These are phyloP conservation scores for Lichtheimia hyalospora DNA, from an alignment of 371 early-diverging fungal genomes.

Conservation along the genomic window DNA sequence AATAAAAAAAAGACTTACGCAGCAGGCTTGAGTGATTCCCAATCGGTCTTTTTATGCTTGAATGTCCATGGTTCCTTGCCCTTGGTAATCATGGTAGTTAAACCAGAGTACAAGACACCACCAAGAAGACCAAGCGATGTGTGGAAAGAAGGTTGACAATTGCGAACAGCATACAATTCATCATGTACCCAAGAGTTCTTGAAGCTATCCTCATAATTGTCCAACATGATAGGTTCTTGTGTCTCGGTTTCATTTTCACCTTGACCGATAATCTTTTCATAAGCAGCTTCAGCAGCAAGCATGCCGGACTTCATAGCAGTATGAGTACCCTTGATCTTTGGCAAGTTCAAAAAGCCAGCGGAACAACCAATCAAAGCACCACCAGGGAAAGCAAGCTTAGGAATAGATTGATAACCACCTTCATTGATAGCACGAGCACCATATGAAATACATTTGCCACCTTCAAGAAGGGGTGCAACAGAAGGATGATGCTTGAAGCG, in stretches of 20 bases:
- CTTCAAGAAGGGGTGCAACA: conserved; percentile 80
- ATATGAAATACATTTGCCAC: conserved; percentile 91
- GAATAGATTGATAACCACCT: conserved; percentile 93
- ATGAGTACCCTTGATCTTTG: conserved; percentile 99
- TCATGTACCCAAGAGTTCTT: conserved; percentile 92
- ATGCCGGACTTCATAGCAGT: conserved; percentile 98
- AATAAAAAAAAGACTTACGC: conserved; percentile 27
- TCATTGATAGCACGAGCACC: conserved; percentile 97
- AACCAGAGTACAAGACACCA: conserved; percentile 86
- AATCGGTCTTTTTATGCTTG: conserved; percentile 86
- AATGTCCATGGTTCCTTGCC: conserved; percentile 95
- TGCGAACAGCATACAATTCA: conserved; percentile 91
- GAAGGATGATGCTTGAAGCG: conserved; percentile 93
- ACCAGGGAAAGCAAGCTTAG: conserved; percentile 94
- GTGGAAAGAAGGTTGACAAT: conserved; percentile 94
- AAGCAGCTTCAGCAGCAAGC: conserved; percentile 86
- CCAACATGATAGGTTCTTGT: conserved; percentile 50
- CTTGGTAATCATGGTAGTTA: conserved; percentile 86
- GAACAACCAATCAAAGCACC: conserved; percentile 96
- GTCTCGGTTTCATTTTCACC: conserved; percentile 29
- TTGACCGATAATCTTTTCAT: conserved; percentile 60
- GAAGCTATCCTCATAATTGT: conserved; percentile 79
- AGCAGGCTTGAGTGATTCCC: conserved; percentile 75
- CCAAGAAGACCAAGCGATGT: conserved; percentile 85
- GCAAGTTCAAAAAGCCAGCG: conserved; percentile 96